Evolutionary conservation across 371 early-diverging fungal species (phyloP), one percentile per base, ranked within the genome.

Genomic region (Mortierella sp.): DNA sequence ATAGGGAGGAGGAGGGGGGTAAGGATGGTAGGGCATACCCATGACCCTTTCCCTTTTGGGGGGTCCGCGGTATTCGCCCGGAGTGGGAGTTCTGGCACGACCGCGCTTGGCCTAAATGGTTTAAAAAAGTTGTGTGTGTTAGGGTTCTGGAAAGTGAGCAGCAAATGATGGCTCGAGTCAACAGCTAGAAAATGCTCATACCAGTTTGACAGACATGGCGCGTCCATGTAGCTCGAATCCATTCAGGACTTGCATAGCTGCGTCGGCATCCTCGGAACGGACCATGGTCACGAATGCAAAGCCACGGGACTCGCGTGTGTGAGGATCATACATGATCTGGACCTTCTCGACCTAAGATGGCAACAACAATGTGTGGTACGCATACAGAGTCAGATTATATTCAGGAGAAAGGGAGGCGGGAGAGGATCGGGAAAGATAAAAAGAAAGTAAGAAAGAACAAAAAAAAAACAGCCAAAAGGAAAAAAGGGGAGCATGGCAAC

Each of bases 41-140:
- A 37, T 37, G 49, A 27, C 63, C 49, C 67, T 52, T 19, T 67
- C 73, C 43, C 89, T 84, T 56, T 89, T 91, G 43, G 93, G 90
- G n/a, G 92, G 92, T 8, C 95, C 95, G 80, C 87, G 86, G 83
- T 95, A 95, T 48, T 88, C 89, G 48, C 95, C 95, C 56, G 95
- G 95, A 50, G 95, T 95, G 23, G 95, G 95, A 34, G 93, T 89
- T 62, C 95, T 84, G 21, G 94, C 90, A 53, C 89, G 80, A 26
- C 86, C 83, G 47, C 95, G 84, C 64, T 86, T 88, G 17, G 95
- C 94, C 87, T 82, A 51, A 27, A 43, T 26, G 41, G 37, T 30
- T 28, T n/a, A n/a, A 28, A 14, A 52, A 44, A 41, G 5, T 11
- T 7, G 28, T 14, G 4, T 11, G 37, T 14, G 37, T 34, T 34